These are phyloP conservation scores for Prototheca stagnorum DNA, from an alignment of 163 green algal genomes.

Conservation along the genomic window DNA sequence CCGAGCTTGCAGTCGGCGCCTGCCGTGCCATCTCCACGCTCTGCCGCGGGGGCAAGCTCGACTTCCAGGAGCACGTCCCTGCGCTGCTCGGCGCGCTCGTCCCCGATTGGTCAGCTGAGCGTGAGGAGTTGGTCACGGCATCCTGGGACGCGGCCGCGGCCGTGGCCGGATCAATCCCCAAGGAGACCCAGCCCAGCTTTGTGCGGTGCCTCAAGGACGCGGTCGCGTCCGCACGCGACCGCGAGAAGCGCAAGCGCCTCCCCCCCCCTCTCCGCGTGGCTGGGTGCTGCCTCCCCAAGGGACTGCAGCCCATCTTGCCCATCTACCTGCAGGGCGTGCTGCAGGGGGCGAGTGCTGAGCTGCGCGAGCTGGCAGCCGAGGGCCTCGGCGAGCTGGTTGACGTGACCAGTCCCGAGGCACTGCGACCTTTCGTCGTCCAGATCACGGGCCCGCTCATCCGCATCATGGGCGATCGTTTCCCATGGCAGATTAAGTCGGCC, in stretches of 20 bases:
- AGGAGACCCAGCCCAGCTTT: constrained; percentile 52
- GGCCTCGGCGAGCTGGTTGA: constrained; percentile 77
- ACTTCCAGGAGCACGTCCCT: constrained; percentile 55
- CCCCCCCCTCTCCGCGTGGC: constrained; percentile 38
- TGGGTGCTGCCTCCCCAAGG: constrained; percentile 75
- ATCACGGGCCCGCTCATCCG: constrained; percentile 92
- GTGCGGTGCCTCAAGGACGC: constrained; percentile 48
- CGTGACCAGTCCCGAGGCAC: constrained; percentile 47
- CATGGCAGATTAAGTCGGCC: constrained; percentile 63
- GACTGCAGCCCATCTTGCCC: constrained; percentile 66
- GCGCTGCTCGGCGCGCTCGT: constrained; percentile 43
- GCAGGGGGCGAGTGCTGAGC: constrained; percentile 54
- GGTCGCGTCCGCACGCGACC: constrained; percentile 53
- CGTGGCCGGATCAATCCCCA: constrained; percentile 56
- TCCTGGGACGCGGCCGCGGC: constrained; percentile 57
- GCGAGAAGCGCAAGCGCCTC: constrained; percentile 34
- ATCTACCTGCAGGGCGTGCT: constrained; percentile 84
- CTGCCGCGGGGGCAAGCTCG: constrained; percentile 26
- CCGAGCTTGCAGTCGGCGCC: constrained; percentile 29
- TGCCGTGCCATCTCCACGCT: constrained; percentile 38
- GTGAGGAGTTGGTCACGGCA: constrained; percentile 20
- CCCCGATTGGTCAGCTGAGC: too few relatives aligned
- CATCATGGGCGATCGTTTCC: constrained; percentile 74
- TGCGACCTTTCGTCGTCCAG: constrained; percentile 76
- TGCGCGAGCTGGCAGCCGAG: constrained; percentile 73